Evolutionary conservation across 306 rosid species (phyloP).

Genomic region (Vicia sativa): DNA sequence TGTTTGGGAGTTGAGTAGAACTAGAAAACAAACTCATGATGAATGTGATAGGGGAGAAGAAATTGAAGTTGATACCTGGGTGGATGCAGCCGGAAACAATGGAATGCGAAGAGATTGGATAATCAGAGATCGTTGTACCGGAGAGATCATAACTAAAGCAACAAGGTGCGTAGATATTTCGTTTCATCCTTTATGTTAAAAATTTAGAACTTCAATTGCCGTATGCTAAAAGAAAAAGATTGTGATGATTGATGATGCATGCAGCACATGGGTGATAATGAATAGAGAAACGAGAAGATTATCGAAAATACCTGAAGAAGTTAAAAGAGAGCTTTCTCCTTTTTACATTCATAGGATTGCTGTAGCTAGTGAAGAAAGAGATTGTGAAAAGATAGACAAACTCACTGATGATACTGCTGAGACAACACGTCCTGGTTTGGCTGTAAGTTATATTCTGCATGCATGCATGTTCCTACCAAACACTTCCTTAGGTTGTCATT

Average conservation of each 20-base stretch:
- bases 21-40: not conserved
- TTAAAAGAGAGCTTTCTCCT: slow-evolving; percentile 69
- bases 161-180: slow-evolving; percentile 61
- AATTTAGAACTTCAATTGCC: not conserved
- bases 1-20: too few relatives aligned
- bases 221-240: not conserved
- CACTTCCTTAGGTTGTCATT: too few relatives aligned
- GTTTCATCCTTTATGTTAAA: not conserved
- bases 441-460: slow-evolving; percentile 52
- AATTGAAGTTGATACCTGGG: slow-evolving; percentile 93
- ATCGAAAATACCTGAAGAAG: slow-evolving; percentile 79
- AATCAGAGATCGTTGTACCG: slow-evolving; percentile 69
- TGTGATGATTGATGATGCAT: slow-evolving; percentile 37
- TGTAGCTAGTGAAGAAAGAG: slow-evolving; percentile 53
- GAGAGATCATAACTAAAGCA: slow-evolving; percentile 77
- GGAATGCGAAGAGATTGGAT: slow-evolving; percentile 98
- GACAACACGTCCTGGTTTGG: slow-evolving; percentile 73
- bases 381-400: slow-evolving; percentile 68
- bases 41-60: slow-evolving; percentile 83
- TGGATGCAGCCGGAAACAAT: slow-evolving; percentile 86
- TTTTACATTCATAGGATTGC: slow-evolving; percentile 69
- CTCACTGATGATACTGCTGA: slow-evolving; percentile 71
- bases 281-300: slow-evolving; percentile 87
- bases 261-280: slow-evolving; percentile 96
- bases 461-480: too few relatives aligned